Conservation (phyloP, 2,329 filamentous ascomycete species). For the Aotearoamyces nothofagi region DNA sequence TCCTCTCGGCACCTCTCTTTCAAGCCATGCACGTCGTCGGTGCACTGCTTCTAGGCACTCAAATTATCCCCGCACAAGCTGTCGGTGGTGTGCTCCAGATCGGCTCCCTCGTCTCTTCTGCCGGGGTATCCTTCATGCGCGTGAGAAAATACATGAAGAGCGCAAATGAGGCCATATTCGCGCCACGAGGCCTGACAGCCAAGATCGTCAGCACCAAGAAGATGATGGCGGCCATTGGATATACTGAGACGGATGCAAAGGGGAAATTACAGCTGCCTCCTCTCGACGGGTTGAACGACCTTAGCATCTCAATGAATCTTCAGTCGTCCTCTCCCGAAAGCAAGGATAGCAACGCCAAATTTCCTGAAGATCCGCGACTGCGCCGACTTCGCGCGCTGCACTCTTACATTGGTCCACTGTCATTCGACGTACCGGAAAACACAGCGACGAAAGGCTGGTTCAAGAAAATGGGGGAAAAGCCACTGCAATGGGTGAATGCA, state of each 20-base stretch:
- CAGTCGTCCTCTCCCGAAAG: not conserved
- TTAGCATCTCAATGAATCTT: slow-evolving; percentile 2
- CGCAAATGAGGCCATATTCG: slow-evolving; percentile 5
- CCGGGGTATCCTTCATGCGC: slow-evolving; percentile 8
- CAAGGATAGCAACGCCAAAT: too few species aligned
- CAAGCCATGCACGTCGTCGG: slow-evolving; percentile 12
- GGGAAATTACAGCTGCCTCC: slow-evolving; percentile 8
- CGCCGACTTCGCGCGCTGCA: slow-evolving; percentile 9
- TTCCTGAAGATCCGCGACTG: slow-evolving; percentile 11
- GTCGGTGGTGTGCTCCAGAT: slow-evolving; percentile 11
- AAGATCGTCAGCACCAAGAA: slow-evolving; percentile 9
- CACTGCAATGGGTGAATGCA: slow-evolving; percentile 9
- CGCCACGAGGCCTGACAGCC: slow-evolving; percentile 5
- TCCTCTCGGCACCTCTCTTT: slow-evolving; percentile 14
- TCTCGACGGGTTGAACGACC: slow-evolving; percentile 4
- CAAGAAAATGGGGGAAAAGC: slow-evolving; percentile 8
- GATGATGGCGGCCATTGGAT: slow-evolving; percentile 9
- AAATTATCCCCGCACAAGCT: slow-evolving; percentile 10
- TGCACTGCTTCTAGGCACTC: slow-evolving; percentile 8
- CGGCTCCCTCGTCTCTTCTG: slow-evolving; percentile 7
- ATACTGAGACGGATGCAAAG: slow-evolving; percentile 5
- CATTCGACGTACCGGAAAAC: slow-evolving; percentile 9
- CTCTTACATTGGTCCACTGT: slow-evolving; percentile 10
- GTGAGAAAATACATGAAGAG: slow-evolving; percentile 9
- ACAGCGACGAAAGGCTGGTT: slow-evolving; percentile 4